Evolutionary conservation across 2,329 filamentous ascomycete genomes (phyloP).

Genomic region (Trichoderma guizhouense): DNA sequence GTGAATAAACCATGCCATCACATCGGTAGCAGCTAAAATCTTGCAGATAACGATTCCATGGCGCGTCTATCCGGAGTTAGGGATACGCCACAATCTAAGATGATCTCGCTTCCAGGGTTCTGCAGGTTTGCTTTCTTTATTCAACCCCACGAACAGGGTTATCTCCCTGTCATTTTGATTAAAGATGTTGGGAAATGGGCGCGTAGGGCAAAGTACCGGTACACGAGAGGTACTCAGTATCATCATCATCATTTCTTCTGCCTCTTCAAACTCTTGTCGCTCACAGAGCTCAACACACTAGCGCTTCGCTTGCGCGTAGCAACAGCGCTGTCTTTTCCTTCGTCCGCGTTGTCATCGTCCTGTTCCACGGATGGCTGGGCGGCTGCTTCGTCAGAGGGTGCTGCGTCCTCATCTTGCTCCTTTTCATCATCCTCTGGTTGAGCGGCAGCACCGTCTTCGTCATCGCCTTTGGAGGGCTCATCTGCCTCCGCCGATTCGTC

Average conservation of each 20-base stretch:
- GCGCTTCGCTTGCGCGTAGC: constrained; percentile 71
- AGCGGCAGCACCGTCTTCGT: constrained; percentile 21
- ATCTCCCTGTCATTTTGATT: not conserved
- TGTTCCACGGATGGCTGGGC: constrained; percentile 29
- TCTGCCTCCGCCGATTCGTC: constrained; percentile 18
- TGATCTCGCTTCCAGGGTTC: not conserved
- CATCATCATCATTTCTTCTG: constrained; percentile 47
- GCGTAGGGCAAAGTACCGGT: constrained; percentile 24
- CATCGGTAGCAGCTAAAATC: not conserved
- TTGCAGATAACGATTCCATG: not conserved
- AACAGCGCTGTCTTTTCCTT: constrained; percentile 32
- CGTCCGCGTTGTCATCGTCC: constrained; percentile 26
- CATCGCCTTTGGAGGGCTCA: constrained; percentile 22
- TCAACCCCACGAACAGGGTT: not conserved
- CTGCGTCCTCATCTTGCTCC: constrained; percentile 16
- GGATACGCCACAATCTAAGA: constrained; percentile 6
- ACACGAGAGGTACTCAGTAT: constrained; percentile 23
- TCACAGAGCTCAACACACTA: constrained; percentile 70
- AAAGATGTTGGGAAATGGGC: constrained; percentile 14
- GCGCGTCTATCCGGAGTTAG: not conserved
- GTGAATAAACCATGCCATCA: not conserved
- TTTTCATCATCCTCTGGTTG: constrained; percentile 21
- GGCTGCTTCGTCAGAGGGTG: not conserved
- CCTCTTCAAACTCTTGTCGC: constrained; percentile 60
- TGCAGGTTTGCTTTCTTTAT: not conserved